phyloP scores from a whole-genome alignment of 495 filamentous ascomycete species.

The Hypoxylon lenormandii region DNA sequence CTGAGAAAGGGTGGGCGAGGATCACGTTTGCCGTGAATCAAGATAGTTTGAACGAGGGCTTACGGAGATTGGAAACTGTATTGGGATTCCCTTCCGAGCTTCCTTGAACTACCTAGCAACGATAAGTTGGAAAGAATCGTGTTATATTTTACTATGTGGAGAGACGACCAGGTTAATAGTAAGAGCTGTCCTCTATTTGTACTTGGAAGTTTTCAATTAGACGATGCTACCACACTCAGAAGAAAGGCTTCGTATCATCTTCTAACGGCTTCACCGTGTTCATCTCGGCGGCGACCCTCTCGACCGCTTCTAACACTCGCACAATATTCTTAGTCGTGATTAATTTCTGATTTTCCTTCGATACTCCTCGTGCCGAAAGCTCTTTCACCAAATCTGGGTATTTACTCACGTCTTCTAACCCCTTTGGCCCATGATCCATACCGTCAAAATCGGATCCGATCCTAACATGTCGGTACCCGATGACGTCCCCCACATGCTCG shows the following conservation, averaged over 20 bases:
- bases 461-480: conserved; percentile 33
- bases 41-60: too few relatives aligned
- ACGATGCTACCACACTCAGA: too few relatives aligned
- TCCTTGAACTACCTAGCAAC: too few relatives aligned
- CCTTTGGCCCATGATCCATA: conserved; percentile 18
- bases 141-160: too few relatives aligned
- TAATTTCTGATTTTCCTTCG: background rate
- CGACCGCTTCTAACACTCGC: background rate
- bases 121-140: too few relatives aligned
- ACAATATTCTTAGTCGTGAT: background rate
- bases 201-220: too few relatives aligned
- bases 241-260: conserved; percentile 12
- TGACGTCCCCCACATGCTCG: conserved; percentile 21
- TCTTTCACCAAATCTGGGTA: conserved; percentile 14
- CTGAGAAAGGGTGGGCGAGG: conserved; percentile 17
- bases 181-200: too few relatives aligned
- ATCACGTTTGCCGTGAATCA: background rate
- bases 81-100: too few relatives aligned
- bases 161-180: too few relatives aligned
- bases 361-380: background rate
- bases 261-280: conserved; percentile 1
- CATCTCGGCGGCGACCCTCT: background rate
- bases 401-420: conserved; percentile 35
- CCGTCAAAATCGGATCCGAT: conserved; percentile 41
- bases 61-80: background rate